Evolutionary conservation across 2,329 filamentous ascomycete species (phyloP).

Genomic region (Metarhizium brunneum): DNA sequence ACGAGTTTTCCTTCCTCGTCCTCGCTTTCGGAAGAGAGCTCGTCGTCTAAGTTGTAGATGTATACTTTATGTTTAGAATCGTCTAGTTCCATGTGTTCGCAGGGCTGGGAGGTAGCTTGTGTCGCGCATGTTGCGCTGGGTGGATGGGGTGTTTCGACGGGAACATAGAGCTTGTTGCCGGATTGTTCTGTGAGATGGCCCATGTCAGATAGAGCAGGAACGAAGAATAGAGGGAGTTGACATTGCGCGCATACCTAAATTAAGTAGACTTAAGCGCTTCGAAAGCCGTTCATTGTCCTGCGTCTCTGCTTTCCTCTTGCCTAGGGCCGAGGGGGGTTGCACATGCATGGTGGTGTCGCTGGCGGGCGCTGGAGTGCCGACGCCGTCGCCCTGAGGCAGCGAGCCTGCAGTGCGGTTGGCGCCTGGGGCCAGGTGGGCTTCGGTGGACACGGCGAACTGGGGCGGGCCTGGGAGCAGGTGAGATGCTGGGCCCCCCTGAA

Average conservation of each 20-base stretch:
- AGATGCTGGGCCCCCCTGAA: conserved; percentile 19
- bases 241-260: conserved; percentile 55
- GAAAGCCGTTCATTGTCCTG: conserved; percentile 65
- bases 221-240: background rate
- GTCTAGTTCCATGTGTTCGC: conserved; percentile 72
- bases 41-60: conserved; percentile 82
- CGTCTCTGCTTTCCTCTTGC: conserved; percentile 52
- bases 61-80: conserved; percentile 81
- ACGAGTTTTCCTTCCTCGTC: conserved; percentile 51
- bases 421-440: background rate
- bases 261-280: conserved; percentile 74
- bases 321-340: conserved; percentile 11
- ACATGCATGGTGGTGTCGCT: conserved; percentile 1
- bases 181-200: conserved; percentile 40
- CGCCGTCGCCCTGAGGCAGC: conserved; percentile 5
- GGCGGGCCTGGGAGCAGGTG: conserved; percentile 7
- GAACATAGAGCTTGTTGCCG: conserved; percentile 56
- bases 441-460: background rate
- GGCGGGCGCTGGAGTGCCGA: conserved; percentile 3
- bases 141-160: conserved; percentile 41
- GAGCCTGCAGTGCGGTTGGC: background rate
- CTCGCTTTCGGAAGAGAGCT: conserved; percentile 52
- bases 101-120: conserved; percentile 20
- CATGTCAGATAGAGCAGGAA: background rate
- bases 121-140: conserved; percentile 7